Conservation (phyloP, 2,329 filamentous ascomycete genomes). For the Magnaporthiopsis rhizophila region DNA sequence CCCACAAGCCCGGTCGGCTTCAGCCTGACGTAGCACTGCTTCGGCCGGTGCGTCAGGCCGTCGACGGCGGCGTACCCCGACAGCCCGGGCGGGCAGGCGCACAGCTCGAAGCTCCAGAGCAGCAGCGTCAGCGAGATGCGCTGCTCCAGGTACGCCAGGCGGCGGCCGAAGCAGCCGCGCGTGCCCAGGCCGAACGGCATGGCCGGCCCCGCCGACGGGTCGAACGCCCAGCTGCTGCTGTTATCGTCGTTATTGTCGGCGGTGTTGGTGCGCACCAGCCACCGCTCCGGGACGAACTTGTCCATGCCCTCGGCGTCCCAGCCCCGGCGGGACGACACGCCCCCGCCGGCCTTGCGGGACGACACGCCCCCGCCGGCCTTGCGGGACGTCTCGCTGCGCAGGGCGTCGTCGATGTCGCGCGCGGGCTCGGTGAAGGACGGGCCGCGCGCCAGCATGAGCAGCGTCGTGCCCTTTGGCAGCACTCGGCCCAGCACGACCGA, state of each 20-base stretch:
- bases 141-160: constrained; percentile 28
- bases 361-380: not conserved
- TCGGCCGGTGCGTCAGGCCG: not conserved
- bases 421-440: constrained; percentile 21
- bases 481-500: constrained; percentile 25
- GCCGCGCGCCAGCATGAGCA: constrained; percentile 21
- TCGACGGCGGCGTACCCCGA: not conserved
- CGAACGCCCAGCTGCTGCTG: not conserved
- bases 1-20: constrained; percentile 17
- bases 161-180: constrained; percentile 30
- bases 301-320: constrained; percentile 15
- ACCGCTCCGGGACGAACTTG: constrained; percentile 29
- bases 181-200: constrained; percentile 26
- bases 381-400: constrained; percentile 17
- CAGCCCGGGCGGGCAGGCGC: not conserved
- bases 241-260: constrained; percentile 16
- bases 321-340: not conserved
- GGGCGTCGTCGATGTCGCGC: constrained; percentile 18
- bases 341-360: not conserved
- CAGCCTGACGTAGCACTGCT: constrained; percentile 3
- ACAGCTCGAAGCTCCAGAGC: constrained; percentile 29
- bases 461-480: constrained; percentile 26
- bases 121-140: constrained; percentile 26
- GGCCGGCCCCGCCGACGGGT: constrained; percentile 13
- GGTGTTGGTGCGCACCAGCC: constrained; percentile 19